phyloP scores from a whole-genome alignment of 331 rosid species.

The Pyracantha coccinea region DNA sequence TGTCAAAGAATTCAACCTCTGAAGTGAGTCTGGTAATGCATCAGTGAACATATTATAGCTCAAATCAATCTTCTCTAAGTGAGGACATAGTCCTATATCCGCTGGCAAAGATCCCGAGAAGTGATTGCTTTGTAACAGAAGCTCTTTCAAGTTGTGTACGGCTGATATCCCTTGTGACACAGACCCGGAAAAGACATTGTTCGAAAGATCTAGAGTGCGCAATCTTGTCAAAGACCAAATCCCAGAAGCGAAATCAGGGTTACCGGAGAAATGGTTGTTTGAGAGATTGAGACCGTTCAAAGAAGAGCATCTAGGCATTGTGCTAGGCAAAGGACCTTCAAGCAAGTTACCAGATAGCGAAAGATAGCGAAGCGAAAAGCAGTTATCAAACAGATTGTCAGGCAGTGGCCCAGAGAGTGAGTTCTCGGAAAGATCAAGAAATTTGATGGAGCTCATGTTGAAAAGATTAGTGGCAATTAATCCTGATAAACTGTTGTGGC shows the following conservation, averaged over 20 bases:
- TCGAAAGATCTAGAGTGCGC: conserved; percentile 68
- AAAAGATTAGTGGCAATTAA: conserved; percentile 39
- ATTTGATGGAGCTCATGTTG: conserved; percentile 41
- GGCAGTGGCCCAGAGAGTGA: conserved; percentile 58
- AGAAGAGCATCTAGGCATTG: conserved; percentile 46
- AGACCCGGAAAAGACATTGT: conserved; percentile 53
- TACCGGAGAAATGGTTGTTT: conserved; percentile 47
- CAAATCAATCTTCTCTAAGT: conserved; percentile 51
- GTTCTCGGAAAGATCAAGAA: conserved; percentile 69
- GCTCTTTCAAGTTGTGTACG: conserved; percentile 62
- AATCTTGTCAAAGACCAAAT: conserved; percentile 61
- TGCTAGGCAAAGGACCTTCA: conserved; percentile 59
- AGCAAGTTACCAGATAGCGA: conserved; percentile 55
- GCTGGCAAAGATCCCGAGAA: conserved; percentile 68
- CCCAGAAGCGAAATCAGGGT: conserved; percentile 37
- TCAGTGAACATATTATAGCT: conserved; percentile 51
- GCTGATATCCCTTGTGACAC: conserved; percentile 56
- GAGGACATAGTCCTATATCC: conserved; percentile 69
- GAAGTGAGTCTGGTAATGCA: conserved; percentile 41
- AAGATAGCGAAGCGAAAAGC: conserved; percentile 43
- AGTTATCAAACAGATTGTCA: conserved; percentile 33
- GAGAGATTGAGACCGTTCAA: conserved; percentile 65
- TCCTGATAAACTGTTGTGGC: conserved; percentile 59
- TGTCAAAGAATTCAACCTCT: conserved; percentile 38
- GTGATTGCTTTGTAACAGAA: conserved; percentile 44